phyloP scores from a whole-genome alignment of 2,329 filamentous ascomycete species.

The Botrytis deweyae region DNA sequence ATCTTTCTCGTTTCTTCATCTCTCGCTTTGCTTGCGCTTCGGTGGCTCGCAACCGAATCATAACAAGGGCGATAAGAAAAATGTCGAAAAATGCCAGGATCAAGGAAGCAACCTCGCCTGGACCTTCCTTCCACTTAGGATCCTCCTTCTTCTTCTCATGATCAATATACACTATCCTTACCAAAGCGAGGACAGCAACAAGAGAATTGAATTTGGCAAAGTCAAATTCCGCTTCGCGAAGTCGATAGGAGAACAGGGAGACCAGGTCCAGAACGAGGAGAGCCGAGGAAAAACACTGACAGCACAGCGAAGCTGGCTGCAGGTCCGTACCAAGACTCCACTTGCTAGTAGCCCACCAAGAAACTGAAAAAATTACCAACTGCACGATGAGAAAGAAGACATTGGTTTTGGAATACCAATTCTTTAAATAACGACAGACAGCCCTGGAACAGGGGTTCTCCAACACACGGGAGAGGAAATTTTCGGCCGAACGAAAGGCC shows the following conservation, averaged over 20 bases:
- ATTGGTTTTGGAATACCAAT: neutral
- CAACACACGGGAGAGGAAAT: no score
- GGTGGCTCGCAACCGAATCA: no score
- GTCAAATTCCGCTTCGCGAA: neutral
- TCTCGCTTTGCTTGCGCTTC: no score
- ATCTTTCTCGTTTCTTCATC: no score
- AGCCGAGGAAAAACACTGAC: neutral
- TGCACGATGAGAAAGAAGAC: neutral
- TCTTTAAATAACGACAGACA: neutral
- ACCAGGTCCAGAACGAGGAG: neutral
- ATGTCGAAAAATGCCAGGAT: no score
- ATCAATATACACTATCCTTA: neutral
- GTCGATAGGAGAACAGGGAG: neutral
- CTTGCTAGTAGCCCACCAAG: neutral
- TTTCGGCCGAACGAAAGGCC: no score
- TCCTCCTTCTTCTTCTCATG: no score
- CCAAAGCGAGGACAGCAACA: neutral
- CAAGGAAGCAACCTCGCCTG: no score
- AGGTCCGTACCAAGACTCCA: neutral
- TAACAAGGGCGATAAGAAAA: no score
- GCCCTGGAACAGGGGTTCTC: no score
- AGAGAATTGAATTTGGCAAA: neutral
- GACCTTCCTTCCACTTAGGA: no score
- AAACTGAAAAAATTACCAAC: neutral
- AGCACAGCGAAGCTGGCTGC: neutral